Evolutionary conservation across 2,329 filamentous ascomycete genomes (phyloP), one percentile per base, ranked within the genome.

Genomic region (Talaromyces islandicus): DNA sequence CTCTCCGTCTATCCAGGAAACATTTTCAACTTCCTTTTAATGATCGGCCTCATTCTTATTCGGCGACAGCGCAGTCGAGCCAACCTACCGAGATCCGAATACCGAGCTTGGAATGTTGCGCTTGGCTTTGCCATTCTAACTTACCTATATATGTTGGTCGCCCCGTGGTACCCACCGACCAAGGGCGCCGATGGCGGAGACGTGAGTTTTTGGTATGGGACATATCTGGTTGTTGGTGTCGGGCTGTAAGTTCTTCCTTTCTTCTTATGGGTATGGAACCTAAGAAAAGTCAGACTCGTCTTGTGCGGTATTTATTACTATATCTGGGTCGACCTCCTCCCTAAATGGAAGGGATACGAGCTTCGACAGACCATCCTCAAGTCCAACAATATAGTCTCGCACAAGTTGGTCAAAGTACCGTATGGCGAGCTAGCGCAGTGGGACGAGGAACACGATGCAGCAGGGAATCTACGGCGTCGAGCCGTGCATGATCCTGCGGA

Each of bases 191-290:
- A 82, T 35, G 84, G 81, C 0, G 88, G 87, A 0, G 83, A 87
- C 59, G 87, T 90, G 1, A 87, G 83, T 57, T 91, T 91, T 71
- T 91, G 85, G 84, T 91, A 90, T 64, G 87, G 80, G 1, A 90
- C 87, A 0, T 90, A 90, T 65, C 81, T 83, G 21, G 82, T 85
- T 0, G 81, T 85, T 0, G 87, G 88, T 0, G 80, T 90, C 60
- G 85, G 71, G 24, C 81, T 89, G 83, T 86, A 76, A 78, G 83
- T 82, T 51, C 21, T 27, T 17, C 55, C 41, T 24, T 27, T 21
- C 35, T 46, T 27, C 6, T 11, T 25, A 7, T 46, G 12, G 9
- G 5, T 58, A 17, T 32, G n/a, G 4, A n/a, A 30, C 35, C 50
- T 60, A 29, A 59, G 7, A 21, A 19, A 46, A 46, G n/a, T 10